These are phyloP conservation scores for Phytophthora meadii DNA, from an alignment of 352 stramenopile genomes.

Conservation along the genomic window DNA sequence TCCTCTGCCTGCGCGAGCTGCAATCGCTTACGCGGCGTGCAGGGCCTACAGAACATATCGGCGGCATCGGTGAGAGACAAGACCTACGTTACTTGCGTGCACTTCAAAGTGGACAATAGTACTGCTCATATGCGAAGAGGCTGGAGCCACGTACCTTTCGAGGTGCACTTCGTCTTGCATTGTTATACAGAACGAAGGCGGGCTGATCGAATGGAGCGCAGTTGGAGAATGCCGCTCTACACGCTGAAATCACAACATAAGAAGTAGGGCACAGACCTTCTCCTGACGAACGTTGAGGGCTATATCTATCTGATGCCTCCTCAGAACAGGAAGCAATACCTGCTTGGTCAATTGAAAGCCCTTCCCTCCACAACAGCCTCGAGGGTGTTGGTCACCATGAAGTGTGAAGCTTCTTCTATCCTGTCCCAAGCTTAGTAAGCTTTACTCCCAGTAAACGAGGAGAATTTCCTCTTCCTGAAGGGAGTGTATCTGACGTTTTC, in stretches of 20 bases:
- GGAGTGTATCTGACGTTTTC: neutral
- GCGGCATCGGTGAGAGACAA: constrained; percentile 1
- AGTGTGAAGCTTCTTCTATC: too few relatives aligned
- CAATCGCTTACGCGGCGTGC: constrained; percentile 70
- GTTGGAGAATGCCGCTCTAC: constrained; percentile 18
- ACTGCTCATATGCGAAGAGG: neutral
- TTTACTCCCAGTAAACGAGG: too few relatives aligned
- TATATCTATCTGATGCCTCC: constrained; percentile 25
- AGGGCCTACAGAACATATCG: constrained; percentile 44
- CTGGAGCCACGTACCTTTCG: constrained; percentile 18
- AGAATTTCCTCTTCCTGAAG: neutral
- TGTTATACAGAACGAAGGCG: neutral
- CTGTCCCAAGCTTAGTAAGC: too few relatives aligned
- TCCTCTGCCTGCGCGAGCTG: constrained; percentile 62
- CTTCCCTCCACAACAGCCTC: neutral
- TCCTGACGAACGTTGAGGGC: neutral
- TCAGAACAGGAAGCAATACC: constrained; percentile 31
- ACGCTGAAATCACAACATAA: constrained; percentile 4
- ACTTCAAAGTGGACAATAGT: constrained; percentile 1
- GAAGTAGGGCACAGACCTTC: neutral
- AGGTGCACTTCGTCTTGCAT: constrained; percentile 31
- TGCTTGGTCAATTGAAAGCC: neutral
- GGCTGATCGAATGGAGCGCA: constrained; percentile 7
- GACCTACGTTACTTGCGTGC: neutral
- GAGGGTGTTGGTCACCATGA: too few relatives aligned